phyloP scores from a whole-genome alignment of 2,329 filamentous ascomycete genomes.

The Orbilia quercus region DNA sequence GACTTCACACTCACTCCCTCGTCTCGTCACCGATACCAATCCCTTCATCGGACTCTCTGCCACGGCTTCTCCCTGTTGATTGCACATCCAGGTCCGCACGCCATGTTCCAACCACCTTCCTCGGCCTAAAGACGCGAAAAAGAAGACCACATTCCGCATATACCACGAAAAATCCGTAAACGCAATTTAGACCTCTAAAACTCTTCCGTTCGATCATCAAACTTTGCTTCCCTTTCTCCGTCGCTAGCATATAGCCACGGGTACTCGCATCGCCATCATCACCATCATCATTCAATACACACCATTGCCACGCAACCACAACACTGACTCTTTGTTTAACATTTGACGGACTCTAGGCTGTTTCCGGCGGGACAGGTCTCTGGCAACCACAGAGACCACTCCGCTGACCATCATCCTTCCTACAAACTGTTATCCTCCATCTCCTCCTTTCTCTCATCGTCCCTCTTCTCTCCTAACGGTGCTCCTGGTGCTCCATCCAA shows the following conservation, averaged over 20 bases:
- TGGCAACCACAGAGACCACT: conserved; percentile 51
- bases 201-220: conserved; percentile 3
- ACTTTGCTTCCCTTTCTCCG: background rate
- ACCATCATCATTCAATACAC: too few relatives aligned
- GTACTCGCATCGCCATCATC: conserved; percentile 4
- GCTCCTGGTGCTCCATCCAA: conserved; percentile 55
- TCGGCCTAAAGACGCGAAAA: conserved; percentile 46
- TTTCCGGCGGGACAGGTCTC: conserved; percentile 49
- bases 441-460: conserved; percentile 54
- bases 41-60: conserved; percentile 2
- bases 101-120: conserved; percentile 53
- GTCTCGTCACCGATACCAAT: conserved; percentile 5
- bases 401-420: conserved; percentile 36
- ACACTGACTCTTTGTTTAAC: background rate
- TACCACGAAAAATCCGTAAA: conserved; percentile 18
- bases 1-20: conserved; percentile 44
- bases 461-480: conserved; percentile 55
- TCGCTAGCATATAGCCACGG: background rate
- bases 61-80: conserved; percentile 24
- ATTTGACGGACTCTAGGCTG: background rate
- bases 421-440: conserved; percentile 56
- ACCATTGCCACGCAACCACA: conserved; percentile 12
- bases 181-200: conserved; percentile 2
- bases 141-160: conserved; percentile 41
- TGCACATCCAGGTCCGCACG: conserved; percentile 25